A percentile compares a stretch with the other conserved stretches of the same genome.
Conservation (phyloP, 805 yeast genomes). For the Ascoidea asiatica region DNA sequence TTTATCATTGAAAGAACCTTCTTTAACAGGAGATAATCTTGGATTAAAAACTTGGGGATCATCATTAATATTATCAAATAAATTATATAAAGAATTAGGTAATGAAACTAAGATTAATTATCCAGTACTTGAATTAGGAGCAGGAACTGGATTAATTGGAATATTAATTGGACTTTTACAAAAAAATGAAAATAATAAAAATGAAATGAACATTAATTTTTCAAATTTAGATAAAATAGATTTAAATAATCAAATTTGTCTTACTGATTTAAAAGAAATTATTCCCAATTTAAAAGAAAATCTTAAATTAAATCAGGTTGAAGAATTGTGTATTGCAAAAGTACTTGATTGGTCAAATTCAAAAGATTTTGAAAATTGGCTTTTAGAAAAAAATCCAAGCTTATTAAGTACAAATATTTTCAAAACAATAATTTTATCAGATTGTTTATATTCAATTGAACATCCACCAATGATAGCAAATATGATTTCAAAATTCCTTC, state of each 20-base stretch:
- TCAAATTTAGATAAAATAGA: not conserved
- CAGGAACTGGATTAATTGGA: slow-evolving; percentile 92
- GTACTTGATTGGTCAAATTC: slow-evolving; percentile 77
- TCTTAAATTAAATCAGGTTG: slow-evolving; percentile 33
- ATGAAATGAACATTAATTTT: slow-evolving; percentile 8
- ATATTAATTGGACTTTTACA: slow-evolving; percentile 51
- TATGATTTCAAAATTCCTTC: slow-evolving; percentile 35
- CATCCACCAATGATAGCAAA: slow-evolving; percentile 67
- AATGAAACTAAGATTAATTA: slow-evolving; percentile 8
- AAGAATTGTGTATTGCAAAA: slow-evolving; percentile 19
- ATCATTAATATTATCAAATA: slow-evolving; percentile 49
- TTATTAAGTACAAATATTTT: slow-evolving; percentile 23
- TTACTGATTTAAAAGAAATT: slow-evolving; percentile 77
- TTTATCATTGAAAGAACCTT: slow-evolving; percentile 57
- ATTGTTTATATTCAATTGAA: slow-evolving; percentile 73
- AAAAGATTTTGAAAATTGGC: slow-evolving; percentile 17
- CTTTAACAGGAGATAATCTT: slow-evolving; percentile 71
- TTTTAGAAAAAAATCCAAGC: slow-evolving; percentile 15
- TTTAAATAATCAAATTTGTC: slow-evolving; percentile 25
- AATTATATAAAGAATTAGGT: slow-evolving; percentile 25
- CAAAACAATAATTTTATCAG: slow-evolving; percentile 61
- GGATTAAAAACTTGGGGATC: slow-evolving; percentile 98
- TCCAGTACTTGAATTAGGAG: slow-evolving; percentile 63
- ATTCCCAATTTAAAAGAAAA: slow-evolving; percentile 54
- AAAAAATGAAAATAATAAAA: slow-evolving; percentile 2